phyloP scores from a whole-genome alignment of 2,329 filamentous ascomycete species.

The Fusarium succisae region DNA sequence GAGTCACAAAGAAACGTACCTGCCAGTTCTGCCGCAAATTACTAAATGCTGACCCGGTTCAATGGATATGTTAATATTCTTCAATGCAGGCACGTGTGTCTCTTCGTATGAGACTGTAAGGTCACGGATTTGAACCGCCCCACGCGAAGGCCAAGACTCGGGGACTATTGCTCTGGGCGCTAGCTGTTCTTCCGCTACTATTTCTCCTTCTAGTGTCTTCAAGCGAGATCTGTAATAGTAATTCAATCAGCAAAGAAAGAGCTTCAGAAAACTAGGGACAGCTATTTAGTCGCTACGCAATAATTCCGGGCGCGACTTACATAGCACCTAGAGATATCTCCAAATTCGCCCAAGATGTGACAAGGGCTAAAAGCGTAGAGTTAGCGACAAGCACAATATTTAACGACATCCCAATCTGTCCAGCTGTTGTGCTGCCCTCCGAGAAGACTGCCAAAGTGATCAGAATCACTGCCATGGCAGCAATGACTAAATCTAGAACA shows the following conservation, averaged over 20 bases:
- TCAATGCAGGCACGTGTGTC: neutral
- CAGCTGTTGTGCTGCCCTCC: neutral
- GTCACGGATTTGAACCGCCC: neutral
- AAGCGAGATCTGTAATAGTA: neutral
- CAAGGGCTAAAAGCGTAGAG: neutral
- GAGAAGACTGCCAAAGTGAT: neutral
- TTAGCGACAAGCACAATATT: neutral
- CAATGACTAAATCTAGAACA: neutral
- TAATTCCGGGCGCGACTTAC: neutral
- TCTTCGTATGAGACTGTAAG: neutral
- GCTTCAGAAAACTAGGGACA: neutral
- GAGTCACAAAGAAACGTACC: neutral
- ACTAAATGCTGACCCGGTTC: neutral
- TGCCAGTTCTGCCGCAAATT: neutral
- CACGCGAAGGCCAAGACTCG: neutral
- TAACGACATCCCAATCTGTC: neutral
- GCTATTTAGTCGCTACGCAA: fast-evolving
- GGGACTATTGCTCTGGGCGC: fast-evolving
- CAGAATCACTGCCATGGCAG: neutral
- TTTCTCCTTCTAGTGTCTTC: neutral
- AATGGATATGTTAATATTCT: neutral
- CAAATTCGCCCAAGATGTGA: neutral
- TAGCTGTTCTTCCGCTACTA: neutral
- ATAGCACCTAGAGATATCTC: neutral
- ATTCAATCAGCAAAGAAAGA: fast-evolving